Evolutionary conservation across 2,329 filamentous ascomycete species (phyloP), one percentile per base, ranked within the genome.

Genomic region (Pezicula neosporulosa): DNA sequence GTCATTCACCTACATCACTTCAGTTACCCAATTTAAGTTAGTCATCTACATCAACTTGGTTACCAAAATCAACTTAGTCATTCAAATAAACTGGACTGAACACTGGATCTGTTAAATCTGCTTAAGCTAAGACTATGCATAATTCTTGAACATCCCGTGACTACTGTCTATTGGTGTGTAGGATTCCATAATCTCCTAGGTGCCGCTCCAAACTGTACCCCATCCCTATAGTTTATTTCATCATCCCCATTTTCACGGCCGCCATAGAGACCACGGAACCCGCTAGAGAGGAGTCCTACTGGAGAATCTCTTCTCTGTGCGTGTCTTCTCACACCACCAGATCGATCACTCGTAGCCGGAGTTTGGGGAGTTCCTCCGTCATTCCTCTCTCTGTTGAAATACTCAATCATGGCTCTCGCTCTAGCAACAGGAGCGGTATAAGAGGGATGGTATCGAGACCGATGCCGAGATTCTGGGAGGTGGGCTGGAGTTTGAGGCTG

Each of bases 401-500:
- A 37, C 43, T 27, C 43, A 57, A 59, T 44, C 52, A 37, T 28
- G 55, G 54, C 44, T 60, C 50, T 51, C 37, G 48, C 50, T 49
- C 61, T 48, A 8, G 50, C 52, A 16, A 63, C 58, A 13, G 76
- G 74, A 10, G 70, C 74, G 12, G 76, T 78, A 57, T 72, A 75
- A 13, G 72, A 65, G 10, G 70, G 71, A 13, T 66, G 63, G 33
- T 74, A 64, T 30, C 70, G 71, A 49, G 74, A 75, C 47, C 66
- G 71, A 55, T 77, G 76, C 10, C 74, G 71, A 44, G 72, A 68
- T 60, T 77, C 76, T 1, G 76, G 74, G n/a, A 79, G 59, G 49
- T 77, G 70, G 42, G 68, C 67, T 19, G 77, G 76, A 10, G 77
- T 79, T 58, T 76, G 75, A n/a, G 77, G 76, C 54, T 79, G 77